Base-by-base conservation (phyloP, 2,329 filamentous ascomycete genomes). In the Aspergillus brasiliensis region DNA sequence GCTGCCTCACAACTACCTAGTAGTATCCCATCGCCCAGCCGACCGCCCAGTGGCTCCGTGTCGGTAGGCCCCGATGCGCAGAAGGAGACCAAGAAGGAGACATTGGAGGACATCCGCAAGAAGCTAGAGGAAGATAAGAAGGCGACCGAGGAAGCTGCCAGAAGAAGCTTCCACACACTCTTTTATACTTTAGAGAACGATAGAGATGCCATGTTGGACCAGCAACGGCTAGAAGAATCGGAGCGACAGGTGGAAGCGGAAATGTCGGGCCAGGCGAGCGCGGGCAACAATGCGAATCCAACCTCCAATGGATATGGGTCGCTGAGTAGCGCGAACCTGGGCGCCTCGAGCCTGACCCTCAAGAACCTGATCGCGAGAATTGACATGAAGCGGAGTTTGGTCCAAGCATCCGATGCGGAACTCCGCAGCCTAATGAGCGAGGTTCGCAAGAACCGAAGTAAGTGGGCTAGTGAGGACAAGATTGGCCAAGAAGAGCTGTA, bases 401-500 rank as follows among this genome's bases (percentile, higher is more conserved):
- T 99, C 55, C 87, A 88, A 73, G 94, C 95, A 17, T 96, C 93
- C 1, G 95, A 99, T 79, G 90, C 92, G 23, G 94, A 99, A 73
- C 82, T 99, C 61, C 88, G 95, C 61, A 91, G 90, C 52, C 81
- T 99, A 60, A 97, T 99, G 85, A 97, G 95, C 69, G 95, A 99
- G 77, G 95, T 99, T 17, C 87, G 95, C 65, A 99, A 98, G 77
- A 98, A 98, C 69, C 85, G 95, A 70, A 98, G 94, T 77, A 99
- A 99, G 79, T 99, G 95, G 95, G 94, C 95, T 3, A 98, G 91
- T 74, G 95, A 98, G 76, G 95, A 99, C 69, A 95, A 96, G 67
- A 90, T 99, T 62, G 94, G 95, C 61, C 95, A 99, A 77, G 95
- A 99, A 77, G 95, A 99, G 77, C 83, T 99, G 5, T 99, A 99